Percentiles rank a stretch among this genome's conserved stretches.
These are phyloP conservation scores for Aschersonia sp. DNA, from an alignment of 2,329 filamentous ascomycete genomes.

Conservation along the genomic window DNA sequence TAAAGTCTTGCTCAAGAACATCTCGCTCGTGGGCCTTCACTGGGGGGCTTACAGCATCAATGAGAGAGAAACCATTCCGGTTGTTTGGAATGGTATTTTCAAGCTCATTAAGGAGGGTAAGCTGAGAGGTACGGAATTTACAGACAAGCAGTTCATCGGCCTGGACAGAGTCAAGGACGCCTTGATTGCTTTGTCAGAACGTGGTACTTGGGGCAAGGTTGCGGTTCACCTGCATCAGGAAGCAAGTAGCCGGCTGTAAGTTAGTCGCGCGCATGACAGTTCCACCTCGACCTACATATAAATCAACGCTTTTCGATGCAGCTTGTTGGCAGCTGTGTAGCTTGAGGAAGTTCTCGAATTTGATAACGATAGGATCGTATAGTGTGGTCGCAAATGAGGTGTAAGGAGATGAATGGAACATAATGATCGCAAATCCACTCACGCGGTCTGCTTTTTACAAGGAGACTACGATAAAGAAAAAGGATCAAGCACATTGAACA, in stretches of 20 bases:
- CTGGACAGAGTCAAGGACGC: conserved; percentile 67
- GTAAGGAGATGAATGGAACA: no score
- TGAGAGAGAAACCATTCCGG: conserved; percentile 53
- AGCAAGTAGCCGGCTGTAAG: conserved; percentile 38
- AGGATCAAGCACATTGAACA: no score
- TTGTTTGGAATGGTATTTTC: conserved; percentile 74
- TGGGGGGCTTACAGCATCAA: conserved; percentile 75
- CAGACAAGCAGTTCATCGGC: conserved; percentile 68
- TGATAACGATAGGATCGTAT: no score
- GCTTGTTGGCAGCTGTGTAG: no score
- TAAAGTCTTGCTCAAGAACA: conserved; percentile 85
- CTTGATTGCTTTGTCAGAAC: conserved; percentile 58
- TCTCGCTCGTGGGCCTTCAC: conserved; percentile 75
- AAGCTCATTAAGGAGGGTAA: conserved; percentile 63
- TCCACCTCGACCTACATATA: no score
- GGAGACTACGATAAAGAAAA: no score
- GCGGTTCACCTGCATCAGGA: conserved; percentile 72
- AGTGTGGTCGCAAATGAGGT: no score
- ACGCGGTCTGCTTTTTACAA: no score
- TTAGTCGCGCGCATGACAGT: no score
- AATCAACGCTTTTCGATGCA: no score
- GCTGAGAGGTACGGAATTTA: conserved; percentile 70
- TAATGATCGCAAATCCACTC: no score
- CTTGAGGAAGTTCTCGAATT: no score
- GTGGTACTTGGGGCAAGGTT: conserved; percentile 93